Base-by-base conservation (phyloP, 108 stramenopile species). In the Chaetoceros tenuissimus region DNA sequence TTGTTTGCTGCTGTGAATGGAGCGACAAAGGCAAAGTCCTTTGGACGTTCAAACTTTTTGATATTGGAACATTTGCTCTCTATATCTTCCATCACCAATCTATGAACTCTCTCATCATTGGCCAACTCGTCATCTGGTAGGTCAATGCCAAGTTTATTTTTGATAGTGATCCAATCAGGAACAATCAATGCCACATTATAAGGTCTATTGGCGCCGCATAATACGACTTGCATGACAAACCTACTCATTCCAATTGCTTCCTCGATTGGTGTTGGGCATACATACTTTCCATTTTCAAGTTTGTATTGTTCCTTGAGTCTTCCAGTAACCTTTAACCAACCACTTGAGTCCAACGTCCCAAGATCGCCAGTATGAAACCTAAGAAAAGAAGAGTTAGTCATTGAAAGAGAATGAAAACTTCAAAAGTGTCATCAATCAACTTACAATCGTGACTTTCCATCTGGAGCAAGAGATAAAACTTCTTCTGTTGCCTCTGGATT, bases 251-350 rank as follows among this genome's bases (percentile, higher is more conserved):
- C 77, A 57, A 95, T 84, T 1, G 89, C 86, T 53, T 89, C 85
- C 69, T 98, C 97, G 40, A 98, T 78, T 1, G 93, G 91, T 1
- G 89, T 81, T 2, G 95, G 95, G 25, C 81, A 81, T 3, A 98
- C 93, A 54, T 95, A 96, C 62, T 96, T 96, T 2, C 97, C 97
- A 77, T 98, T 98, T 54, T 96, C 95, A 50, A 98, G 84, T 69
- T 98, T 98, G 79, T 92, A 98, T 71, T 93, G 95, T 64, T 93
- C 94, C 68, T 91, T 94, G 53, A 89, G 60, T 48, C 89, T 72
- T 20, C 89, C 89, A 22, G 93, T 91, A 0, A 94, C 82, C 28
- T 55, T 55, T 3, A 94, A 34, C 59, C 72, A 91, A 18, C 88
- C 87, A 67, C 83, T 72, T 46, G 64, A 67, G 48, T 77, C 82